Evolutionary conservation across 1,284 basidiomycete species (phyloP), one percentile per base, ranked within the genome.

Genomic region (Leccinum pachyderme): DNA sequence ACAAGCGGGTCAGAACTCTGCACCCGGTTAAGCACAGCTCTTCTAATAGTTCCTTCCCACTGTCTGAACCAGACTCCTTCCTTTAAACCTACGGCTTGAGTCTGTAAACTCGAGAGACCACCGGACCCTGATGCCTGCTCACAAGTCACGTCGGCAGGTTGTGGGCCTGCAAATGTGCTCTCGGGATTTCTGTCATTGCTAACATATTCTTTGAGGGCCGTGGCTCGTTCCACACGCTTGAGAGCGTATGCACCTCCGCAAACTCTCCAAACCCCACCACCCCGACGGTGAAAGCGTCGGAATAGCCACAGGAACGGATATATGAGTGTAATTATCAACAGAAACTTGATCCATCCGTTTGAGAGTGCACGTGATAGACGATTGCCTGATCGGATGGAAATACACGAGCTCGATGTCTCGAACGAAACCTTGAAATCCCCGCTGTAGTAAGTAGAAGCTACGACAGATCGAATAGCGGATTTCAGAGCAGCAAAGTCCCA

Each of bases 31-130:
- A 73, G 59, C 5, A 85, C 81, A 0, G 77, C 82, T 52, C 78
- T 77, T 54, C 72, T 72, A 51, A 93, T 89, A 3, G 81, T 77
- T 35, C 76, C 77, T 62, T 91, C 86, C 89, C 90, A 92, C 50
- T 76, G 76, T 64, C 79, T 79, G 70, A 90, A 88, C 89, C 89
- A 93, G 59, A 86, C 80, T 5, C 84, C 86, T 70, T 92, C 91
- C 56, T 77, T 77, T 54, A 82, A 62, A 1, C 90, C 90, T 2
- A 80, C 63, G 6, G 83, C 63, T 55, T 67, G 72, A 24, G 70
- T 73, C 9, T 57, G 63, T 6, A 74, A 72, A 31, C 65, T 61
- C 5, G 67, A 56, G n/a, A 71, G 71, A 24, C 24, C 28, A 43
- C 44, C 18, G 18, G 54, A 58, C 49, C 54, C 62, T 11, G 62